Evolutionary conservation across 2,329 filamentous ascomycete species (phyloP), one percentile per base, ranked within the genome.

Genomic region (Rhynchosporium agropyri): DNA sequence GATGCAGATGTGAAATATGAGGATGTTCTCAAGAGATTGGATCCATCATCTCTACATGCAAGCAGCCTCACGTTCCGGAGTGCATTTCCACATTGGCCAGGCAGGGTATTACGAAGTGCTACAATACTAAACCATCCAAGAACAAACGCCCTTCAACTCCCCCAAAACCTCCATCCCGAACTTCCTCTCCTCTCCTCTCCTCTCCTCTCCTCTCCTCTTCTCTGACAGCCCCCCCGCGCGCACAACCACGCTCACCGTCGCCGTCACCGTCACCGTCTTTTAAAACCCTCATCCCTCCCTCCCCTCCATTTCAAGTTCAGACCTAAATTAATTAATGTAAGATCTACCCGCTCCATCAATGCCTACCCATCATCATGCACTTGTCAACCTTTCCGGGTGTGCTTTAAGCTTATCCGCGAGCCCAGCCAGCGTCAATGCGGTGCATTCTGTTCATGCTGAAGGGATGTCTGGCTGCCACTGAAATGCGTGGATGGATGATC

Each of bases 381-480:
- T 45, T 55, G n/a, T 12, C 46, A 40, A n/a, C 12, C 12, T 46
- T 50, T 40, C 31, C 51, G 20, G 40, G 28, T 42, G 28, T 15
- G 15, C 46, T 38, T 62, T 43, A 61, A 63, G 55, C 64, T 66
- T 63, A 51, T 61, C 10, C 28, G 45, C 50, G 56, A 38, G 54
- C 51, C 10, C 58, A 20, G n/a, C 28, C 36, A 26, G n/a, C 40
- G 54, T 63, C 51, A 56, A 53, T 60, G 62, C 64, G 62, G 63
- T 62, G 20, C 20, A 20, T 20, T 20, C 20, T 15, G 62, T 64
- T 62, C 26, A 62, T 66, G 59, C 60, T 20, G 33, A 4, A 3
- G 38, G 7, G 40, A 43, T 43, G 33, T 36, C 33, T 36, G 33
- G 33, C 9, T 36, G 7, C 12, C 8, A 12, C 15, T 13, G 4